These are phyloP conservation scores for Cercospora brassicicola DNA, from an alignment of 2,329 filamentous ascomycete genomes.

Conservation along the genomic window DNA sequence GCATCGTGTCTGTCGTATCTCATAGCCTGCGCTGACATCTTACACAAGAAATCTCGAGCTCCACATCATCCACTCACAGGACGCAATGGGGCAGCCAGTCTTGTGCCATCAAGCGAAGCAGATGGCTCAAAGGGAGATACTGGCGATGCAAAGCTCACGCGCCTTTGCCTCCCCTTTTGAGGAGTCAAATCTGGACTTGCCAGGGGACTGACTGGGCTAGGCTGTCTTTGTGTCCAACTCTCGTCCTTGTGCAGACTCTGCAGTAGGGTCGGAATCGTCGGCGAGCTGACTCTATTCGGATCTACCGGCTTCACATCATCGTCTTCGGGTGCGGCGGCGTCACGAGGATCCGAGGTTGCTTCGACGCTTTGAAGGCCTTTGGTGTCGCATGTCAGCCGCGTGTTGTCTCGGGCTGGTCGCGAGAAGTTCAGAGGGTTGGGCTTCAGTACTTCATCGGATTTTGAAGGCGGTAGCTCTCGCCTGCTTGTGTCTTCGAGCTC, in stretches of 20 bases:
- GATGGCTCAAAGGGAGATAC: neutral
- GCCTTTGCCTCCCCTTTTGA: neutral
- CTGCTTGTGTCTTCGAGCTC: slow-evolving; percentile 10
- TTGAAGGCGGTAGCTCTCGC: neutral
- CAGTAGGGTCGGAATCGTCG: slow-evolving; percentile 5
- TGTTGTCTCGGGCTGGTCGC: neutral
- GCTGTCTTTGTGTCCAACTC: neutral
- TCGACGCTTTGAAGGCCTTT: neutral
- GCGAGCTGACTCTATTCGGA: slow-evolving; percentile 11
- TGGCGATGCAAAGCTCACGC: slow-evolving; percentile 8
- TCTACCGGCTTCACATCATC: neutral
- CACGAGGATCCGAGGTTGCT: neutral
- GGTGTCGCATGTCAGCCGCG: neutral
- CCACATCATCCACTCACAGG: neutral
- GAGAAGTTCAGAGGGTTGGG: slow-evolving; percentile 7
- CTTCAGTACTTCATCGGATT: slow-evolving; percentile 1
- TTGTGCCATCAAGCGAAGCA: neutral
- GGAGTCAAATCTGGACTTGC: neutral
- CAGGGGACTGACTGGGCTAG: slow-evolving; percentile 10
- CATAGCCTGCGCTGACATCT: neutral
- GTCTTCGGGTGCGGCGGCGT: neutral
- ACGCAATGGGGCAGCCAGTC: neutral
- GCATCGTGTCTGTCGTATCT: neutral
- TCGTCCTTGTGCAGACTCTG: neutral
- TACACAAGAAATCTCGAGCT: neutral